phyloP scores from a whole-genome alignment of 2,329 filamentous ascomycete genomes.

The Daldinia sp. region DNA sequence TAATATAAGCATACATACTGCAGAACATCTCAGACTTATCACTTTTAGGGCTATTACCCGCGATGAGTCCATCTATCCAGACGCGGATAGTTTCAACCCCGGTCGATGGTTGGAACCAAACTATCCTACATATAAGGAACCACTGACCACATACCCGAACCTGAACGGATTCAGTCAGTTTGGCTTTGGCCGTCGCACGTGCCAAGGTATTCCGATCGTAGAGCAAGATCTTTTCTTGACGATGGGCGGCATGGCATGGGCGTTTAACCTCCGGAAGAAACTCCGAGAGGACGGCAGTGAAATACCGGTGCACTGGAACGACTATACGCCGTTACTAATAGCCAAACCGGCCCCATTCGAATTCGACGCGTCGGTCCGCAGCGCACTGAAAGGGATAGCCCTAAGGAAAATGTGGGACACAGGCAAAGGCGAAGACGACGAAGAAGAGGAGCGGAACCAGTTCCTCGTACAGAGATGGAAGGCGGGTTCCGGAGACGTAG shows the following conservation, averaged over 20 bases:
- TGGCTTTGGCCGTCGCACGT: conserved; percentile 66
- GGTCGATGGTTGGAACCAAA: conserved; percentile 54
- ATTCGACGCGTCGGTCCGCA: conserved; percentile 54
- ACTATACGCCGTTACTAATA: conserved; percentile 58
- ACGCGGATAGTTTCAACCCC: conserved; percentile 57
- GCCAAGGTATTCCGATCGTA: conserved; percentile 58
- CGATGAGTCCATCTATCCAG: conserved; percentile 56
- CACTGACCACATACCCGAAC: conserved; percentile 55
- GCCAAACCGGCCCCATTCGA: conserved; percentile 58
- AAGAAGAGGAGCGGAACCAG: conserved; percentile 40
- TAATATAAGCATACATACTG: background rate
- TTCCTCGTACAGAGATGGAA: conserved; percentile 16
- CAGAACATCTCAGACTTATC: conserved; percentile 47
- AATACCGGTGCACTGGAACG: conserved; percentile 59
- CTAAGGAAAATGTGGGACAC: conserved; percentile 55
- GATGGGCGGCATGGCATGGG: conserved; percentile 56
- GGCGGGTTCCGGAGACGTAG: conserved; percentile 22
- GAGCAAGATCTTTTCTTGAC: conserved; percentile 57
- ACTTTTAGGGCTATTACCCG: conserved; percentile 59
- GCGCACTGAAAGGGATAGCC: conserved; percentile 40
- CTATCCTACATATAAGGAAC: conserved; percentile 57
- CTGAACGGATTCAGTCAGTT: conserved; percentile 60
- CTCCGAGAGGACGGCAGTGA: conserved; percentile 45
- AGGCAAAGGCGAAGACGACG: conserved; percentile 53
- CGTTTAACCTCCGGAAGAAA: conserved; percentile 52